Evolutionary conservation across 2,329 filamentous ascomycete genomes (phyloP).

Genomic region (Penicillium sp.): DNA sequence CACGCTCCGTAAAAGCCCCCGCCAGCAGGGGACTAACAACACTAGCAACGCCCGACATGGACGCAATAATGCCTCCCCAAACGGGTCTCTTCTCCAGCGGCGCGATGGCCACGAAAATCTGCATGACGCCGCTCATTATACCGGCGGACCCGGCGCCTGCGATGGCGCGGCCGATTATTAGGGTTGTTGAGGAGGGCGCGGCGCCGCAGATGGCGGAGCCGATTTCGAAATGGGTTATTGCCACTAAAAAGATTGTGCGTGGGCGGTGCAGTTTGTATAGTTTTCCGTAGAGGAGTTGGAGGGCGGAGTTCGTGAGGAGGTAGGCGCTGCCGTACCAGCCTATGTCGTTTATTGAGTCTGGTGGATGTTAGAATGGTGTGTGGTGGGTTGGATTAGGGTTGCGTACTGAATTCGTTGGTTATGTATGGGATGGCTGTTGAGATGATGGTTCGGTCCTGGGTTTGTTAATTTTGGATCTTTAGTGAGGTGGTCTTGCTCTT

Average conservation of each 20-base stretch:
- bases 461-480: no score
- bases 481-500: no score
- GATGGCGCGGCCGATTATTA: constrained; percentile 37
- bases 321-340: constrained; percentile 66
- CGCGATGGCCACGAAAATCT: constrained; percentile 9
- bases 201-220: constrained; percentile 39
- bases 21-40: constrained; percentile 29
- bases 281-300: constrained; percentile 42
- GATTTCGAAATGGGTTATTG: constrained; percentile 38
- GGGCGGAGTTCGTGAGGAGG: constrained; percentile 31
- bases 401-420: background rate
- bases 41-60: constrained; percentile 31
- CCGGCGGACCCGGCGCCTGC: constrained; percentile 34
- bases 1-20: constrained; percentile 21
- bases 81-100: constrained; percentile 30
- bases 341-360: constrained; percentile 51
- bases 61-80: constrained; percentile 18
- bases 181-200: constrained; percentile 33
- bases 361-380: no score
- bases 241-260: constrained; percentile 40
- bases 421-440: background rate
- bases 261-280: constrained; percentile 42
- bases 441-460: background rate
- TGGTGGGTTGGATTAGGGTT: background rate
- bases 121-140: constrained; percentile 24